phyloP scores from a whole-genome alignment of 768 basidiomycete genomes.

The Hygrocybe punicea region DNA sequence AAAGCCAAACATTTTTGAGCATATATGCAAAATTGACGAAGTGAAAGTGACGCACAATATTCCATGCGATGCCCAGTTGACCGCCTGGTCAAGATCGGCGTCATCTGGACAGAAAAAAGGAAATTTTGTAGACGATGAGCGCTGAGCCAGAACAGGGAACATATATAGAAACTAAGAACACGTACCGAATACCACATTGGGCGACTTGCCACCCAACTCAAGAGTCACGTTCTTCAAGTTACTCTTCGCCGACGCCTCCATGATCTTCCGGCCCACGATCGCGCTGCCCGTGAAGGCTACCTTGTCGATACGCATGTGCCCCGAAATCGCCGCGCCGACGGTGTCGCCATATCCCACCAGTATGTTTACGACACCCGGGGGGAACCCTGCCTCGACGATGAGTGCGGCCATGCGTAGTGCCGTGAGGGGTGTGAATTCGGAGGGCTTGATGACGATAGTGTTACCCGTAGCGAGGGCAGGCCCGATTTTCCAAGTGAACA shows the following conservation, averaged over 20 bases:
- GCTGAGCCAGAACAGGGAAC: not conserved
- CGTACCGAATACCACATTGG: conserved; percentile 57
- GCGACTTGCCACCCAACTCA: conserved; percentile 78
- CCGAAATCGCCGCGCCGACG: conserved; percentile 59
- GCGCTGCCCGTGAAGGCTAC: conserved; percentile 88
- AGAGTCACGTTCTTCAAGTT: conserved; percentile 85
- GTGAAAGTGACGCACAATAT: conserved; percentile 56
- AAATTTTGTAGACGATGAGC: not conserved
- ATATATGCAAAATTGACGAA: no score
- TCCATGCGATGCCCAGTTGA: conserved; percentile 67
- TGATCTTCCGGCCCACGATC: conserved; percentile 69
- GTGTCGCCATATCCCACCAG: conserved; percentile 57
- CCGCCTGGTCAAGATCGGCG: conserved; percentile 67
- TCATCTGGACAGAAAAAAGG: conserved; percentile 35
- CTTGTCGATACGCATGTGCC: conserved; percentile 59
- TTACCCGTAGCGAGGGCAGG: conserved; percentile 84
- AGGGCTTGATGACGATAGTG: conserved; percentile 72
- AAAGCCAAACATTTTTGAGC: no score
- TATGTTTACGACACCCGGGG: conserved; percentile 68
- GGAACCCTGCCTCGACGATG: conserved; percentile 62
- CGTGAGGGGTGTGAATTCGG: conserved; percentile 68
- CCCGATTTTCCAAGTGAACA: conserved; percentile 74
- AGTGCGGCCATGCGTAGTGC: conserved; percentile 51
- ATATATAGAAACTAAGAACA: not conserved
- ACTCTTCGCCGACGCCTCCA: conserved; percentile 73